phyloP scores from a whole-genome alignment of 768 basidiomycete species.

The Clitopilus hobsonii region DNA sequence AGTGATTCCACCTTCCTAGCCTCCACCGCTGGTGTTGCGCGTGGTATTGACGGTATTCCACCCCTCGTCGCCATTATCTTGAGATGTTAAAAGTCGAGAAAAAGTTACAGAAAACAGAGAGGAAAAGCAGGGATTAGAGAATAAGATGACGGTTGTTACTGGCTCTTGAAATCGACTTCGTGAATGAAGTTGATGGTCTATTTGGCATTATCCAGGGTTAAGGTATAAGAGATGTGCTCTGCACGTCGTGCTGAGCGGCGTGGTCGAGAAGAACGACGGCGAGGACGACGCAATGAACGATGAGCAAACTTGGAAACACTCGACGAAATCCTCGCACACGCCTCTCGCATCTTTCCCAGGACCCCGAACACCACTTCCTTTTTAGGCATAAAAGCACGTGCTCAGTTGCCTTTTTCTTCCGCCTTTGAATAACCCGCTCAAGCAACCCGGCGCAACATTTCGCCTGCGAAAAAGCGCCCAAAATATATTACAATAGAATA shows the following conservation, averaged over 20 bases:
- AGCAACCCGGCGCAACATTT: neutral
- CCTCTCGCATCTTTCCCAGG: slow-evolving; percentile 14
- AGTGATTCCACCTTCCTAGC: neutral
- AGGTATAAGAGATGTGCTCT: slow-evolving; percentile 7
- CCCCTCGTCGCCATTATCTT: neutral
- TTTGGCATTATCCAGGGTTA: slow-evolving; percentile 26
- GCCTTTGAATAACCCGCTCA: neutral
- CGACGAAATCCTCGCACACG: slow-evolving; percentile 14
- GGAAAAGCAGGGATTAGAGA: neutral
- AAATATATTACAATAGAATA: neutral
- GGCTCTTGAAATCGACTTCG: slow-evolving; percentile 6
- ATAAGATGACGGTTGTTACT: neutral
- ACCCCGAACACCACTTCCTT: slow-evolving; percentile 14
- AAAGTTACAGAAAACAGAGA: neutral
- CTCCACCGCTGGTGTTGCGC: neutral
- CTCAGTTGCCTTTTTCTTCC: neutral
- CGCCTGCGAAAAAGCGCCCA: neutral
- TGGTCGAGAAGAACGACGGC: slow-evolving; percentile 12
- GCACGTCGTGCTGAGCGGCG: slow-evolving; percentile 12
- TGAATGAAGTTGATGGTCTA: slow-evolving; percentile 20
- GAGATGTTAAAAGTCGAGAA: neutral
- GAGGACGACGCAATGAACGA: slow-evolving; percentile 17
- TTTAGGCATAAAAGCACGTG: neutral
- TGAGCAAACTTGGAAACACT: slow-evolving; percentile 13
- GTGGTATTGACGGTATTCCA: neutral